Conservation (phyloP, 768 basidiomycete genomes). For the Macrolepiota albuminosa region DNA sequence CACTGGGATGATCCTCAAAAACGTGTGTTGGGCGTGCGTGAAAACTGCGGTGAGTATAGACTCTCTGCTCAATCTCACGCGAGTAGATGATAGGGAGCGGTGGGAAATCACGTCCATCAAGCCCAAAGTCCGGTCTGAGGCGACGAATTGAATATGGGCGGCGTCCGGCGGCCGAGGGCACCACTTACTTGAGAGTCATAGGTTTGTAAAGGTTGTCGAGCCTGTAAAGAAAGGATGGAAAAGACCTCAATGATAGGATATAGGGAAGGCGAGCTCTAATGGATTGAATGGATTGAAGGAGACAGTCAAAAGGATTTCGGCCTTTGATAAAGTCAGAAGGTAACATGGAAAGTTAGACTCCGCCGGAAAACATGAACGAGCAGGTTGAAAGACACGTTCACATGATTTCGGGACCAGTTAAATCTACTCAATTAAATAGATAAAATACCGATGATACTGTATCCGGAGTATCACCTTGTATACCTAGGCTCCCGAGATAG, state of each 20-base stretch:
- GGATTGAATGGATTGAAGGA: background rate
- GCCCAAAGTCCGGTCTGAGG: conserved; percentile 40
- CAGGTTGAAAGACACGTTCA: conserved; percentile 11
- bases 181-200: conserved; percentile 16
- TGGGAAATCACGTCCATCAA: conserved; percentile 43
- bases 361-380: conserved; percentile 9
- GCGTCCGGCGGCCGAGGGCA: background rate
- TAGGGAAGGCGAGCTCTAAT: conserved; percentile 8
- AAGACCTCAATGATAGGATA: conserved; percentile 13
- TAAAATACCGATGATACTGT: background rate
- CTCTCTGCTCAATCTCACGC: conserved; percentile 40
- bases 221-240: conserved; percentile 9
- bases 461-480: background rate
- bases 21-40: conserved; percentile 66
- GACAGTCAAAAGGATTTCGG: conserved; percentile 9
- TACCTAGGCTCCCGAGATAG: conserved; percentile 4
- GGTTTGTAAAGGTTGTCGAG: background rate
- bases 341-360: conserved; percentile 13
- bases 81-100: conserved; percentile 53
- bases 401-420: conserved; percentile 13
- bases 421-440: background rate
- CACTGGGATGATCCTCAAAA: conserved; percentile 69
- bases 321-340: conserved; percentile 13
- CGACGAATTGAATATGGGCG: background rate
- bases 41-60: conserved; percentile 76